Evolutionary conservation across 805 yeast species (phyloP).

Genomic region (Diddensiella caesifluorescens): DNA sequence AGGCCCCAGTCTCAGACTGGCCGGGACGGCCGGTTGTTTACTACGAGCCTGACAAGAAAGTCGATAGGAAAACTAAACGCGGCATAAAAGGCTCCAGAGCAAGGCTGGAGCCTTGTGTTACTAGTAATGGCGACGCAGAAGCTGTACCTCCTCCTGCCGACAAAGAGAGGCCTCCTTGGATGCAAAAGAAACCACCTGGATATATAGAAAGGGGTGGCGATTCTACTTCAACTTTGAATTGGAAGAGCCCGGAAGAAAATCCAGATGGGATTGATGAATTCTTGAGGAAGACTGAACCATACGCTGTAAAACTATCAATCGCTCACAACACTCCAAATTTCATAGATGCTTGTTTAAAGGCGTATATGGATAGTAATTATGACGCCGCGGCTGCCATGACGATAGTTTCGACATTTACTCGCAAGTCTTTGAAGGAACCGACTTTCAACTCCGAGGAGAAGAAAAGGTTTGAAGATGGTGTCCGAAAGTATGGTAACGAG

Average conservation of each 20-base stretch:
- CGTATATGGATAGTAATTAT: slow-evolving; percentile 48
- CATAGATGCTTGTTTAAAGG: slow-evolving; percentile 62
- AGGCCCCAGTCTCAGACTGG: slow-evolving; percentile 56
- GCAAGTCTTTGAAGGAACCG: slow-evolving; percentile 68
- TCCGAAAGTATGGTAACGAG: slow-evolving; percentile 69
- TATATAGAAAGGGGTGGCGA: slow-evolving; percentile 81
- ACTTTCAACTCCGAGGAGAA: slow-evolving; percentile 62
- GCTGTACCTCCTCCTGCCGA: background rate
- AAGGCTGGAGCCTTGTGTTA: no score
- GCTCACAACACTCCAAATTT: slow-evolving; percentile 72
- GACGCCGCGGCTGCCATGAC: slow-evolving; percentile 46
- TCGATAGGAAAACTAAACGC: slow-evolving; percentile 26
- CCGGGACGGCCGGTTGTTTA: slow-evolving; percentile 60
- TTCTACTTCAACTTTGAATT: slow-evolving; percentile 53
- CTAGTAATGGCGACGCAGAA: background rate
- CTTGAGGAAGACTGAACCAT: slow-evolving; percentile 47
- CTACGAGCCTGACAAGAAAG: slow-evolving; percentile 40
- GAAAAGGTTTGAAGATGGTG: slow-evolving; percentile 66
- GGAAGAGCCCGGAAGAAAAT: slow-evolving; percentile 40
- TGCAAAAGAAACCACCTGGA: slow-evolving; percentile 73
- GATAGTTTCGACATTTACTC: slow-evolving; percentile 44
- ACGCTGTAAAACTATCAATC: slow-evolving; percentile 52
- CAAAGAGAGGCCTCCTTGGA: slow-evolving; percentile 61
- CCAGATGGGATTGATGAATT: slow-evolving; percentile 46
- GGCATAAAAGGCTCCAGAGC: slow-evolving; percentile 22